Base-by-base conservation (phyloP, 345 rosid genomes). In the Pistacia atlantica region DNA sequence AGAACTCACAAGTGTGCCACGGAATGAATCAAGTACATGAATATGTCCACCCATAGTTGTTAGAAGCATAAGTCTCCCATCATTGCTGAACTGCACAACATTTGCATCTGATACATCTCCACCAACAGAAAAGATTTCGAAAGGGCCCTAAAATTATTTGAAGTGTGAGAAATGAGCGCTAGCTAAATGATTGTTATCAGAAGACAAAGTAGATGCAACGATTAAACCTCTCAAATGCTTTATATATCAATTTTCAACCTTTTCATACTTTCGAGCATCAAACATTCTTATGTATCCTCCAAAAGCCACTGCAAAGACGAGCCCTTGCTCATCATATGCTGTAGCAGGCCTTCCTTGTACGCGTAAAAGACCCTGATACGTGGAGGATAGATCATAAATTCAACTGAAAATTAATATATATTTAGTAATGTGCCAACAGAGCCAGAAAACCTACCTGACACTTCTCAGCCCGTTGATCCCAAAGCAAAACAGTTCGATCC, bases 391-490 rank as follows among this genome's bases (percentile, higher is more conserved):
- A 78, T 51, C 54, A 79, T 56, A 46, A n/a, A 35, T 70, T 51
- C 38, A 42, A 61, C 49, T 55, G 57, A n/a, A 80, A 60, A 33
- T 25, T 45, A 25, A 37, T n/a, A 67, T 67, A 65, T 42, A 70
- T 13, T 54, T 20, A 68, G 48, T 49, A n/a, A 31, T 37, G 51
- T 35, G 62, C n/a, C n/a, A 16, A 59, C 67, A 5, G 77, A 51
- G 73, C 65, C 48, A 58, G 0, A 4, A 45, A 28, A 79, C 49
- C 75, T 69, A 93, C 98, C 97, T 93, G 98, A 84, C 98, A 96
- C 84, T 96, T 96, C 65, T 96, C 99, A 68, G 91, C 93, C 31
- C 98, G 87, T 77, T 96, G 99, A 89, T 96, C 99, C 97, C 97
- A 96, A 61, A 93, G 95, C 82, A 96, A 73, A 85, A 93, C 98